phyloP scores from a whole-genome alignment of 306 rosid genomes.

The Vigna nakashimae region DNA sequence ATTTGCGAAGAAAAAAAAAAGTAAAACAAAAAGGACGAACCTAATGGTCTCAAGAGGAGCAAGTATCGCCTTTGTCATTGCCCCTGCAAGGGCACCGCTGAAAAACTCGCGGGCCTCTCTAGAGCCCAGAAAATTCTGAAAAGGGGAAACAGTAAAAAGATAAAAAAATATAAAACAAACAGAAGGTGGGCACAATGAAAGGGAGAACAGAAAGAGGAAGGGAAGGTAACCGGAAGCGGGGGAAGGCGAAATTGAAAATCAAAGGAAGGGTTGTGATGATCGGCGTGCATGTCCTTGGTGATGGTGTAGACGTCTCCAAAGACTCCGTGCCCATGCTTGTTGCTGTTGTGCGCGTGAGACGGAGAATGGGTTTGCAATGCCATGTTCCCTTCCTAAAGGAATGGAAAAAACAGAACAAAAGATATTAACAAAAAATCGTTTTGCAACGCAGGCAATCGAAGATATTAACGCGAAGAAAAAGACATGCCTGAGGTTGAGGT shows the following conservation, averaged over 20 bases:
- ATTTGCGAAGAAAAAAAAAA: not conserved
- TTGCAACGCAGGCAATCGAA: not conserved
- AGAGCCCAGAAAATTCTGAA: conserved; percentile 67
- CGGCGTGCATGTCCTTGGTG: conserved; percentile 41
- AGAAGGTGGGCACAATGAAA: not conserved
- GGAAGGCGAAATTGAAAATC: conserved; percentile 64
- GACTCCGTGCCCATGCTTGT: conserved; percentile 48
- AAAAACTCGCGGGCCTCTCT: conserved; percentile 90
- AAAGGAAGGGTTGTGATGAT: conserved; percentile 27
- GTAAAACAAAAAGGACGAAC: conserved; percentile 34
- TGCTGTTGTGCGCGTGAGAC: conserved; percentile 46
- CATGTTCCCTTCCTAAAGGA: conserved; percentile 16
- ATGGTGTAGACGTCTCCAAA: conserved; percentile 63
- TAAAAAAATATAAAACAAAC: too few relatives aligned
- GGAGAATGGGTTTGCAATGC: conserved; percentile 54
- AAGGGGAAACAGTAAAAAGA: too few relatives aligned
- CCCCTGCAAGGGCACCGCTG: conserved; percentile 95
- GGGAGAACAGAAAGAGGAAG: not conserved
- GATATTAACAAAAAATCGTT: not conserved
- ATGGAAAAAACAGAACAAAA: not conserved
- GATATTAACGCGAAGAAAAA: not conserved
- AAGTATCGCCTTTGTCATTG: conserved; percentile 96
- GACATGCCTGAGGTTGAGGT: conserved; percentile 68
- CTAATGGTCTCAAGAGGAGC: conserved; percentile 99
- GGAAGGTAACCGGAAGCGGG: conserved; percentile 56